Conservation (phyloP, 2,329 filamentous ascomycete genomes). For the Beauveria sp. region DNA sequence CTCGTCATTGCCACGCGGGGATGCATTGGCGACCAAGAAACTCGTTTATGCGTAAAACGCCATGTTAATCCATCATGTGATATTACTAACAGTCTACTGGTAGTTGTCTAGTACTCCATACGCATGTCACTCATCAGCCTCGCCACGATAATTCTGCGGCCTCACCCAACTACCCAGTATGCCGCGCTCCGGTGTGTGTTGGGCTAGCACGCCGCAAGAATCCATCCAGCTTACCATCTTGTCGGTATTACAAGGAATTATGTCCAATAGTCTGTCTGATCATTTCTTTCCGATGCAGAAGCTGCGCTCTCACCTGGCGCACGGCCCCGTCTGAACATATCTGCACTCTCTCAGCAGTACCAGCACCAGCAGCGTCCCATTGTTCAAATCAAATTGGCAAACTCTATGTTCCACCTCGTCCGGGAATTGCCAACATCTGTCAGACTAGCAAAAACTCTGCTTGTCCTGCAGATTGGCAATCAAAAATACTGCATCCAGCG, state of each 20-base stretch:
- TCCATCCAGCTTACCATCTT: background rate
- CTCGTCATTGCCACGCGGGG: background rate
- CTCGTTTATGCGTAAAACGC: background rate
- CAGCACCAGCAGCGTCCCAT: slow-evolving; percentile 1
- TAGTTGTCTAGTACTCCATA: background rate
- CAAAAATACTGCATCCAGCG: background rate
- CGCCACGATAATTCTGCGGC: background rate
- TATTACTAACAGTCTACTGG: background rate
- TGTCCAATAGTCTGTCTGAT: too few relatives aligned
- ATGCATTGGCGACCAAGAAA: background rate
- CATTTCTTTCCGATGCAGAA: too few relatives aligned
- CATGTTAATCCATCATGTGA: background rate
- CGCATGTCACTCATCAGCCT: background rate
- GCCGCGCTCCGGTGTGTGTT: background rate
- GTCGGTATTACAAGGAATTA: background rate
- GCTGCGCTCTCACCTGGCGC: background rate
- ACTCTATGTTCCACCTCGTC: background rate
- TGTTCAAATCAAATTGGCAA: slow-evolving; percentile 3
- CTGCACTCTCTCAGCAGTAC: background rate
- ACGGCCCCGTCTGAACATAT: slow-evolving; percentile 4
- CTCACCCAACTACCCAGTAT: background rate
- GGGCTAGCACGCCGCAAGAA: background rate
- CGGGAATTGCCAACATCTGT: background rate
- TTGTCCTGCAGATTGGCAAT: too few relatives aligned
- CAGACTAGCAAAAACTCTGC: background rate